Base-by-base conservation (phyloP, 1,284 basidiomycete genomes). In the Leccinum solheimii region DNA sequence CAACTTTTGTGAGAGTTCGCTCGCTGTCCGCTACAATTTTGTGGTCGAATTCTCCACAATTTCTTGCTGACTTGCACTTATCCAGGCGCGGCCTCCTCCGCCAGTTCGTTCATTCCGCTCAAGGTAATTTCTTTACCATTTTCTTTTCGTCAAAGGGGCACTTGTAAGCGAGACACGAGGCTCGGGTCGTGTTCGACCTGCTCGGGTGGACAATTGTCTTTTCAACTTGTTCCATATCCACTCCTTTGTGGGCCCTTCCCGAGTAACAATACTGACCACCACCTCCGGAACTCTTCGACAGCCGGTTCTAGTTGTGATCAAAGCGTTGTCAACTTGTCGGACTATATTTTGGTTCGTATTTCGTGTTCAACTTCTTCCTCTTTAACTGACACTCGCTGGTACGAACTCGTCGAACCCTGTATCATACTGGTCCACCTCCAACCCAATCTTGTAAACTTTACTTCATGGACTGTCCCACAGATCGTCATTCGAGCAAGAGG, bases 31-130 rank as follows among this genome's bases (percentile, higher is more conserved):
- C 55, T 55, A 50, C 54, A 61, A 23, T 50, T 45, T 56, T 52
- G 50, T 62, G 14, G 16, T 55, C 40, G 55, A 43, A 23, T 7
- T 16, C 45, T 14, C 50, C 19, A 38, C 56, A 40, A 27, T 49
- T 57, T 50, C 40, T 36, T 6, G 60, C 65, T 66, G 45, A 66
- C 66, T 57, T 69, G 60, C 67, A 66, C 68, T 64, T 68, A 62
- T 67, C 72, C 77, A 86, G 85, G 85, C 78, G 81, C 86, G 85
- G 84, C 86, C 84, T 85, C 85, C 86, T 88, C 84, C 85, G 84
- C 80, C 72, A 73, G 75, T 72, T 82, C 85, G 76, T 72, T 88
- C 86, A 66, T 85, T 87, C 77, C 73, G 69, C 70, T 67, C 75
- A 78, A 83, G 81, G 86, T 85, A 66, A 65, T 75, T 19, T 55